These are phyloP conservation scores for Dichomitus squalens DNA, from an alignment of 1,284 basidiomycete genomes.

Conservation along the genomic window DNA sequence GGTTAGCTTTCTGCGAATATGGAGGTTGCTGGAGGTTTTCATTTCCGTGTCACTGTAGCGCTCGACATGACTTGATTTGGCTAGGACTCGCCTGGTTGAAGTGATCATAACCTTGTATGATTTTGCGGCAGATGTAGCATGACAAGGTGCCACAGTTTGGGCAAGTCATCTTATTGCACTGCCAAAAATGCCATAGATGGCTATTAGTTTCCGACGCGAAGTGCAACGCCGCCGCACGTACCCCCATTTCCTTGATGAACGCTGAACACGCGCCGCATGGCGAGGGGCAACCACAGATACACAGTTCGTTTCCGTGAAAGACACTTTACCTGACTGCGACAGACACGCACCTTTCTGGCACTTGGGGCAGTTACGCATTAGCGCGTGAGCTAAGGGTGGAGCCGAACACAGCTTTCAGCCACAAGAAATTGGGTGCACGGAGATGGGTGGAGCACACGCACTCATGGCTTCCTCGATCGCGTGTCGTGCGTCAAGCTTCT, in stretches of 20 bases:
- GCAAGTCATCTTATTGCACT: conserved; percentile 86
- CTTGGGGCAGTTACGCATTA: conserved; percentile 85
- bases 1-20: conserved; percentile 23
- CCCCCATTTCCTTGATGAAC: conserved; percentile 75
- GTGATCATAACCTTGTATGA: conserved; percentile 78
- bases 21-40: conserved; percentile 22
- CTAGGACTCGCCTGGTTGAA: conserved; percentile 56
- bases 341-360: conserved; percentile 64
- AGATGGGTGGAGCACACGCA: conserved; percentile 34
- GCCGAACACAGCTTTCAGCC: not conserved
- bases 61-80: not conserved
- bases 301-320: not conserved
- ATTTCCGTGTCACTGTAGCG: not conserved
- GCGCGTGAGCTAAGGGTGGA: conserved; percentile 58
- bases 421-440: not conserved
- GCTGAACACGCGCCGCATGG: conserved; percentile 43
- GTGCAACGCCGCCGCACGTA: conserved; percentile 38
- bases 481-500: conserved; percentile 72
- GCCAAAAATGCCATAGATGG: not conserved
- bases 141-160: conserved; percentile 67
- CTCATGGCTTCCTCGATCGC: conserved; percentile 90
- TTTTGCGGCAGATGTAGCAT: conserved; percentile 77
- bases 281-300: not conserved
- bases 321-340: not conserved
- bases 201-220: not conserved